Base-by-base conservation (phyloP, 164 flowering plant species). In the Magnolia kwangsiensis region DNA sequence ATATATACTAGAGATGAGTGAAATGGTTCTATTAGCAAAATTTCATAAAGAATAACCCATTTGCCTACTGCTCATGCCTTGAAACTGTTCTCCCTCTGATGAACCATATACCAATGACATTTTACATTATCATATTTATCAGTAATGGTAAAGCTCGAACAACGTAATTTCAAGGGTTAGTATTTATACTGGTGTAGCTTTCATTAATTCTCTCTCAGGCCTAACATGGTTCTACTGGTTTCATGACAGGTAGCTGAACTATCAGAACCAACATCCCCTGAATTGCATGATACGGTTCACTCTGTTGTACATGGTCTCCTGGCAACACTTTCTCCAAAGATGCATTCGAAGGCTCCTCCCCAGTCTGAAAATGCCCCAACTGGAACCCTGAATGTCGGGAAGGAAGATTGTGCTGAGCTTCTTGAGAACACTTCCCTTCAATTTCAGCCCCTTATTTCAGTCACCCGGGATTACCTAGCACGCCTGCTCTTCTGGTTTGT, bases 401-500 rank as follows among this genome's bases (percentile, higher is more conserved):
- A 78, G 64, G 90, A 82, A 76, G 90, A 89, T 74, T 84, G 83
- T 77, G 81, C 90, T 13, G 95, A 90, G 81, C 84, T 89, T 78
- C 83, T 89, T 72, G 95, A 90, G 78, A 89, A 90, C 78, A 82
- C 91, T 67, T 87, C 96, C 20, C 87, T 90, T 76, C 90, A 87
- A 24, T 92, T 90, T 79, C 96, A 89, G 81, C 94, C 98, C 27
- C 88, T 87, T 64, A 80, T 94, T 75, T 90, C 94, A 27, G 83
- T 94, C 72, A 87, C 89, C 18, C 83, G 95, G 67, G 96, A 92
- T 82, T 92, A 90, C 72, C 86, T 93, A 50, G 98, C 96, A 18
- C 92, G 96, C 5, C 87, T 94, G 37, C 87, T 94, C 11, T 94
- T 94, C 85, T 92, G 98, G 98, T 94, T 20, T 78, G 91, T 71